Evolutionary conservation across 2,329 filamentous ascomycete genomes (phyloP), one percentile per base, ranked within the genome.

Genomic region (Metarhizium anisopliae): DNA sequence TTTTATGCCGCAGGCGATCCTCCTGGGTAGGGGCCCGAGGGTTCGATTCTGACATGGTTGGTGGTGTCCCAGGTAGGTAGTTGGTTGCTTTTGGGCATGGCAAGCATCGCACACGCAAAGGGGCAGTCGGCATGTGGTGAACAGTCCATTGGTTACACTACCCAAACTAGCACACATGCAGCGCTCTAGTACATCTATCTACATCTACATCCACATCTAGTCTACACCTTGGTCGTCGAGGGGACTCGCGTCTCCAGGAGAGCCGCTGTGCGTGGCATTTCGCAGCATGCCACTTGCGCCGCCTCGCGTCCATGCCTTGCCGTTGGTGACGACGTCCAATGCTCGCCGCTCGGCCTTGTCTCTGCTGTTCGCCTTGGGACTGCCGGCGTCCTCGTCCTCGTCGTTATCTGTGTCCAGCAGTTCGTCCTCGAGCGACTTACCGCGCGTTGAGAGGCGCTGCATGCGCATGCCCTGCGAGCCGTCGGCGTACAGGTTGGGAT

Each of bases 401-500:
- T 71, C 69, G 6, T 72, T 64, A 38, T 73, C 74, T 4, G 74
- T 67, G 35, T 75, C 70, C 30, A 69, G 64, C 25, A 74, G 67
- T 43, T 77, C 73, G 36, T 74, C 69, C 32, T 76, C 74, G 40
- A 77, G 59, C 13, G 71, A 72, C 51, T 70, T 70, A 13, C 79
- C 79, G 11, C 70, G 67, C 1, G 73, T 71, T 59, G 72, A 79
- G 14, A 81, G 70, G 3, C 76, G 73, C 29, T 70, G 72, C 73
- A 82, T 71, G 1, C 74, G 71, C 51, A 77, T 69, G 36, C 71
- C 67, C 32, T 73, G 67, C 51, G 73, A 71, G 47, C 71, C 71
- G 60, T 84, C 79, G 10, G 71, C 75, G 61, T 83, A 83, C 14
- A 80, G 66, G 61, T 75, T 78, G 11, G 80, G 79, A 56, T 82